Percentiles rank a stretch among this genome's conserved stretches.
Evolutionary conservation across 345 rosid genomes (phyloP).

Genomic region (Pugionium dolabratum): DNA sequence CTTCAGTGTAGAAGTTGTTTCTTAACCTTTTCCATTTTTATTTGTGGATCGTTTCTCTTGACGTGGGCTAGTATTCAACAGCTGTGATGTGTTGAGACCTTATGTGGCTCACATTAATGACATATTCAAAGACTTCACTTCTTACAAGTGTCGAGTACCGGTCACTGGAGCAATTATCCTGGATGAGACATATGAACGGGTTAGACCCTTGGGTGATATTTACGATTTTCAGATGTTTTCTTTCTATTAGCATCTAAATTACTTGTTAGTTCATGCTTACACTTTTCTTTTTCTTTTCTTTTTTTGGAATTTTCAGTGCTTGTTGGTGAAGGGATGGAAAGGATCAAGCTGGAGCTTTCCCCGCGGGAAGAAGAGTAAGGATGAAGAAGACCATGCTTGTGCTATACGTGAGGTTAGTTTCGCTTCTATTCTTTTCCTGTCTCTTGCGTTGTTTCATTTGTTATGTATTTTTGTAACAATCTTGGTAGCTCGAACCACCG

Average conservation of each 20-base stretch:
- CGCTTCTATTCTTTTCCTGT: not conserved
- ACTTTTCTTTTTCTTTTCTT: not conserved
- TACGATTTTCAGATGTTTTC: not conserved
- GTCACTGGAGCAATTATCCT: constrained; percentile 96
- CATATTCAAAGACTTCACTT: constrained; percentile 93
- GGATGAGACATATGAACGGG: constrained; percentile 95
- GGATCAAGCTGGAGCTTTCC: constrained; percentile 99
- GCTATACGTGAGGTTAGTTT: constrained; percentile 84
- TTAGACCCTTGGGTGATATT: constrained; percentile 40
- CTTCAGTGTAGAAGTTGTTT: not conserved
- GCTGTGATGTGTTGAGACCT: constrained; percentile 85
- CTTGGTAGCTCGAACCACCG: constrained; percentile 11
- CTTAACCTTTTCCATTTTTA: not conserved
- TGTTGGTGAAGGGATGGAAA: constrained; percentile 99
- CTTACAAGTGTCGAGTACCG: constrained; percentile 97
- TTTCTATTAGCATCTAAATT: not conserved
- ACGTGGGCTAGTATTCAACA: constrained; percentile 71
- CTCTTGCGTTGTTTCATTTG: constrained; percentile 12
- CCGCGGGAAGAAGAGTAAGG: constrained; percentile 98
- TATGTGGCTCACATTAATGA: constrained; percentile 92
- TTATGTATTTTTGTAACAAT: constrained; percentile 2
- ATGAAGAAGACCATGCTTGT: constrained; percentile 98
- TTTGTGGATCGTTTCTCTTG: constrained; percentile 45
- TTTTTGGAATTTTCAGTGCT: constrained; percentile 48
- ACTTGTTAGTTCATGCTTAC: constrained; percentile 17